Evolutionary conservation across 2,329 filamentous ascomycete species (phyloP).

Genomic region (Daldinia eschscholtzii): DNA sequence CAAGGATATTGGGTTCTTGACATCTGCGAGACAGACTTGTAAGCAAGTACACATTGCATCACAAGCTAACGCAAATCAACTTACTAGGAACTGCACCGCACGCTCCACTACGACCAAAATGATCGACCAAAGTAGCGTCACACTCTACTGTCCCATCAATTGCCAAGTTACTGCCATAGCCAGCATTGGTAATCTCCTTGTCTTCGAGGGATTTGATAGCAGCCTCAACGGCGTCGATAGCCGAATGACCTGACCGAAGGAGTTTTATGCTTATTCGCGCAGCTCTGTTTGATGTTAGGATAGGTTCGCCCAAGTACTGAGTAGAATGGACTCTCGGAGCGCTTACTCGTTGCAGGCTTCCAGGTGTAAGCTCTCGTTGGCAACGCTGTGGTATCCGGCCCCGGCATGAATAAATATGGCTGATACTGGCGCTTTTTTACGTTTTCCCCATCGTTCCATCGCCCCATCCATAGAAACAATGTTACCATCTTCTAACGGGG

Average conservation of each 20-base stretch:
- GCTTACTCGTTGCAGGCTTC: slow-evolving; percentile 89
- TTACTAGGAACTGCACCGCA: slow-evolving; percentile 90
- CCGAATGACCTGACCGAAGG: slow-evolving; percentile 80
- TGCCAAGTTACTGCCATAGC: slow-evolving; percentile 93
- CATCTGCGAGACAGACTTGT: slow-evolving; percentile 67
- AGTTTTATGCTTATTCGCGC: slow-evolving; percentile 86
- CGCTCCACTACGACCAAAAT: slow-evolving; percentile 90
- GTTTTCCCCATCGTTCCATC: slow-evolving; percentile 56
- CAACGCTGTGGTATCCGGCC: slow-evolving; percentile 89
- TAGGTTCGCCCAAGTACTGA: not conserved
- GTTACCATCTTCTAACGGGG: slow-evolving; percentile 1
- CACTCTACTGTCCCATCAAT: slow-evolving; percentile 94
- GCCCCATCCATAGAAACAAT: slow-evolving; percentile 55
- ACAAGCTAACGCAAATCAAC: slow-evolving; percentile 53
- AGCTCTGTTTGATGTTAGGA: slow-evolving; percentile 68
- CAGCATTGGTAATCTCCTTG: slow-evolving; percentile 94
- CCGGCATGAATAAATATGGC: slow-evolving; percentile 97
- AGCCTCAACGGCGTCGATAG: slow-evolving; percentile 89
- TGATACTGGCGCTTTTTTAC: slow-evolving; percentile 52
- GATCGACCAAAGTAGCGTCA: slow-evolving; percentile 93
- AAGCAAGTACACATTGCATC: slow-evolving; percentile 10
- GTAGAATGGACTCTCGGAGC: not conserved
- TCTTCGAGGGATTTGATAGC: slow-evolving; percentile 91
- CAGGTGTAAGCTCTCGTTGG: slow-evolving; percentile 88
- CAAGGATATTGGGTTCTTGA: slow-evolving; percentile 92